Percentiles rank a stretch among this genome's conserved stretches.
Conservation (phyloP, 257 asterid genomes). For the Datura wrightii region DNA sequence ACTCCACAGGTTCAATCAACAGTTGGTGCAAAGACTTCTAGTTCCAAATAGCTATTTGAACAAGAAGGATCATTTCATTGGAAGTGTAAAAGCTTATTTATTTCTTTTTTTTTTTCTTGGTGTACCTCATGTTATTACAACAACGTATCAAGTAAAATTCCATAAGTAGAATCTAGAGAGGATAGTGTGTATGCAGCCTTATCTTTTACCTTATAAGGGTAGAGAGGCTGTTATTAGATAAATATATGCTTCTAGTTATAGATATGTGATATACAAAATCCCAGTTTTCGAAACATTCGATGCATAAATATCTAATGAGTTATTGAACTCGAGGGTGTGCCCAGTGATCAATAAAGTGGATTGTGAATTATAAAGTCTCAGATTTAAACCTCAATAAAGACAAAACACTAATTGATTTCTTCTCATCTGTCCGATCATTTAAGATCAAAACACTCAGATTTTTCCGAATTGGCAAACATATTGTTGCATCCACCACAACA, state of each 20-base stretch:
- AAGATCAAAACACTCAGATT: not conserved
- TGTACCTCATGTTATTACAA: not conserved
- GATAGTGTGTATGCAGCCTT: too few species aligned
- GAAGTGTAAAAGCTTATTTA: not conserved
- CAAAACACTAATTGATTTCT: not conserved
- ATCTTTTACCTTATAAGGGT: too few species aligned
- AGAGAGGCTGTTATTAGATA: not conserved
- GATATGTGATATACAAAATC: not conserved
- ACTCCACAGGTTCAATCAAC: not conserved
- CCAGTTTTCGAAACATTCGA: not conserved
- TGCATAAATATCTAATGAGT: not conserved
- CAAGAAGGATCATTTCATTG: not conserved
- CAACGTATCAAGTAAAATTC: too few species aligned
- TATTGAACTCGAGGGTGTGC: not conserved
- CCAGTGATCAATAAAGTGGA: not conserved
- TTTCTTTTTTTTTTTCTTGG: not conserved
- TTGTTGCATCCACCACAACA: too few species aligned
- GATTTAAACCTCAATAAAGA: not conserved
- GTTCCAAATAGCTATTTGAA: not conserved
- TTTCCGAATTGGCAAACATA: too few species aligned
- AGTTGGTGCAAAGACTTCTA: conserved; percentile 8
- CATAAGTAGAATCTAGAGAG: too few species aligned
- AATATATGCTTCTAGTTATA: not conserved
- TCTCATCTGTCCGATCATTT: not conserved
- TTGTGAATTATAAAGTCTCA: not conserved